A percentile compares a stretch with the other conserved stretches of the same genome.
Conservation (phyloP, 805 yeast species). For the Schwanniomyces sp. region DNA sequence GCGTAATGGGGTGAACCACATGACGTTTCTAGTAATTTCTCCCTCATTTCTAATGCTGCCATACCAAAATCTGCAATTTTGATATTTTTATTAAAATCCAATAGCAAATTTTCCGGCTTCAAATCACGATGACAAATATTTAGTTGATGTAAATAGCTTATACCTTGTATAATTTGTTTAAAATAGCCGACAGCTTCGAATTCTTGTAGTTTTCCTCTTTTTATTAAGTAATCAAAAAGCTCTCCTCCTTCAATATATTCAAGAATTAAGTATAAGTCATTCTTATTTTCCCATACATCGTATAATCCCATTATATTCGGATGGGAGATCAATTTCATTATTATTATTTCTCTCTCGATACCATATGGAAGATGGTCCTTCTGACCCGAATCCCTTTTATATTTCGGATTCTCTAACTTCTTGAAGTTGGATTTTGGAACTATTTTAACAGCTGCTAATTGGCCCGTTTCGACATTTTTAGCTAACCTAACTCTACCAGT, state of each 20-base stretch:
- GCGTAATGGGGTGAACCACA: constrained; percentile 92
- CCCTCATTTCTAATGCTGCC: constrained; percentile 81
- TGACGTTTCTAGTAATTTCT: constrained; percentile 70
- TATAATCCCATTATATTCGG: constrained; percentile 76
- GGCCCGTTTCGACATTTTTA: constrained; percentile 77
- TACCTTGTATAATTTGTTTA: constrained; percentile 75
- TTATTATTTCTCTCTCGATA: constrained; percentile 82
- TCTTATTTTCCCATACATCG: constrained; percentile 97
- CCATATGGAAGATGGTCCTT: constrained; percentile 70
- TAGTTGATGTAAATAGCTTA: constrained; percentile 76
- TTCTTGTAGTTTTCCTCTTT: constrained; percentile 69
- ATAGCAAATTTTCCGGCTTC: constrained; percentile 75
- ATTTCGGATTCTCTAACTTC: constrained; percentile 46
- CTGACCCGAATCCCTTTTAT: constrained; percentile 29
- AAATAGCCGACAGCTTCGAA: constrained; percentile 74
- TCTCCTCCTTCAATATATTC: constrained; percentile 92
- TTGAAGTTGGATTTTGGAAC: constrained; percentile 82
- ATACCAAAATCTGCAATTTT: constrained; percentile 86
- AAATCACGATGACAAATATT: constrained; percentile 81
- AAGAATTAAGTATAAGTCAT: constrained; percentile 75
- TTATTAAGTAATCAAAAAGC: constrained; percentile 70
- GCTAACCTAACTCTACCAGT: constrained; percentile 95
- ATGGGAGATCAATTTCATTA: constrained; percentile 78
- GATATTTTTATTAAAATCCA: constrained; percentile 66
- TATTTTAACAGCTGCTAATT: constrained; percentile 94